phyloP scores from a whole-genome alignment of 2,329 filamentous ascomycete species.

The Sporothrix phasma region DNA sequence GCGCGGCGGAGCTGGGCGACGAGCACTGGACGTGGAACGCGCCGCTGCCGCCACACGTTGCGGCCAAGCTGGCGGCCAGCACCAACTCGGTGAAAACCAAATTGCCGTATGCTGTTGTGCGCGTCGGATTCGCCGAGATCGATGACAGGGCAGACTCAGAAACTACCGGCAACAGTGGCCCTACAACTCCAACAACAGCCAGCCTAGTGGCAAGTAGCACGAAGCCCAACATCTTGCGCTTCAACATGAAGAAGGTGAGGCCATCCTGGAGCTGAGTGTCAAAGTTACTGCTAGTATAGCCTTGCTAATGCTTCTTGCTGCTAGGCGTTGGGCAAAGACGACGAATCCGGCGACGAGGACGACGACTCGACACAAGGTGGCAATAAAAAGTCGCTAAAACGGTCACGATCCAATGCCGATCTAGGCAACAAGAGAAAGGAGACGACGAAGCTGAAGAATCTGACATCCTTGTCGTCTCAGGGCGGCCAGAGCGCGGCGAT shows the following conservation, averaged over 20 bases:
- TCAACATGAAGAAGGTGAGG: constrained; percentile 25
- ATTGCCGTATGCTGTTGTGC: constrained; percentile 43
- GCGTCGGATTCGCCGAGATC: constrained; percentile 43
- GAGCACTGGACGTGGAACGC: constrained; percentile 66
- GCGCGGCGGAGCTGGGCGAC: constrained; percentile 54
- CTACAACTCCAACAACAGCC: not conserved
- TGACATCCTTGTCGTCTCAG: constrained; percentile 49
- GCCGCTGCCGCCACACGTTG: constrained; percentile 23
- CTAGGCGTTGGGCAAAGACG: constrained; percentile 22
- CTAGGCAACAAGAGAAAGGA: constrained; percentile 53
- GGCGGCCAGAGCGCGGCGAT: constrained; percentile 27
- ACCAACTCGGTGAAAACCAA: constrained; percentile 13
- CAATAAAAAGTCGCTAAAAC: constrained; percentile 12
- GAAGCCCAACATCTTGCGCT: constrained; percentile 21
- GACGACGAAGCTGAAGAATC: constrained; percentile 44
- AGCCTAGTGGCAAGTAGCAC: not conserved
- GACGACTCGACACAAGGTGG: constrained; percentile 9
- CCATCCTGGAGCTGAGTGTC: no score
- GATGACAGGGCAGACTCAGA: constrained; percentile 28
- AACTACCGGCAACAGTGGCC: constrained; percentile 22
- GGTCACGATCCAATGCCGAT: constrained; percentile 32
- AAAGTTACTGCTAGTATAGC: not conserved
- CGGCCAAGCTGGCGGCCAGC: constrained; percentile 23
- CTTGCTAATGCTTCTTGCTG: not conserved
- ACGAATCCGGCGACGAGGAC: constrained; percentile 27